phyloP scores from a whole-genome alignment of 176 grass and related monocot species.

The Puccinellia tenuiflora region DNA sequence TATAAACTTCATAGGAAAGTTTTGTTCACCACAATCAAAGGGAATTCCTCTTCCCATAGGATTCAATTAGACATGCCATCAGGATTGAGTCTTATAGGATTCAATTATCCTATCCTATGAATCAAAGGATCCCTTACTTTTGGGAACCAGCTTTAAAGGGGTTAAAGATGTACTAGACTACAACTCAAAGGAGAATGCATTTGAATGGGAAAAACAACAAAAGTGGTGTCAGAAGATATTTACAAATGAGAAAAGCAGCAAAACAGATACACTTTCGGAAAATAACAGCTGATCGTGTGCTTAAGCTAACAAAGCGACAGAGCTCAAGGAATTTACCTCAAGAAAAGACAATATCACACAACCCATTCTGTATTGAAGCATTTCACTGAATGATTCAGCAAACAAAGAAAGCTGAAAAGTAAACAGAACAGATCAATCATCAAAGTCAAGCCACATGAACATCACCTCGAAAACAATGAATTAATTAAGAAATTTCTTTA shows the following conservation, averaged over 20 bases:
- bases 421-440: constrained; percentile 21
- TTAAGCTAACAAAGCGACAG: constrained; percentile 24
- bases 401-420: constrained; percentile 88
- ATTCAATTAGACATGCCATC: too few species aligned
- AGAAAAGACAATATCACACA: constrained; percentile 85
- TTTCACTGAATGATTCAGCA: constrained; percentile 91
- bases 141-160: background rate
- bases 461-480: background rate
- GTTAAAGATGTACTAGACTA: background rate
- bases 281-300: background rate
- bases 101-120: too few species aligned
- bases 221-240: background rate
- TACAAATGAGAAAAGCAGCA: background rate
- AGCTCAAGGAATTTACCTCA: constrained; percentile 55
- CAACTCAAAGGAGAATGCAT: background rate
- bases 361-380: constrained; percentile 98
- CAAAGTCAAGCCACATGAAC: background rate
- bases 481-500: background rate
- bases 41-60: too few species aligned
- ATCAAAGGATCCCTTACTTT: too few species aligned
- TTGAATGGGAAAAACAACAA: background rate
- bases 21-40: too few species aligned
- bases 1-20: too few species aligned
- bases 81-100: too few species aligned
- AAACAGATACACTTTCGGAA: background rate